These are phyloP conservation scores for Naegleria lovaniensis DNA, from an alignment of 208 protist genomes.

Conservation along the genomic window DNA sequence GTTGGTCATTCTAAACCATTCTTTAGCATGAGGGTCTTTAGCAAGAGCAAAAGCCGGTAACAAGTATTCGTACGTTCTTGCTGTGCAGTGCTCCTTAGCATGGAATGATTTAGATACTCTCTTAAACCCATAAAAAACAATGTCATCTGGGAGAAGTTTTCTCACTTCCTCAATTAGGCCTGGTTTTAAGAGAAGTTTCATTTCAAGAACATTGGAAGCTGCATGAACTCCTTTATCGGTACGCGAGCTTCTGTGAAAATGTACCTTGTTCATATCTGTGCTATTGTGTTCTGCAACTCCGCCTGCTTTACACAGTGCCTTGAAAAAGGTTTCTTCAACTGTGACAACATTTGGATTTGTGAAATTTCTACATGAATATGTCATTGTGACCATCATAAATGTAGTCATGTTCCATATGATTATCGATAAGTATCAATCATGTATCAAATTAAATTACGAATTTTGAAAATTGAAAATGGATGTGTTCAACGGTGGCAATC, in stretches of 20 bases:
- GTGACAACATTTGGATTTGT: background rate
- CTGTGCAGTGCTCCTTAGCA: background rate
- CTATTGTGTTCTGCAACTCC: background rate
- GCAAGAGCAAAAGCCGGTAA: background rate
- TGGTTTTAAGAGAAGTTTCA: background rate
- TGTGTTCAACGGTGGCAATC: too few relatives aligned
- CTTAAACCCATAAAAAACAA: background rate
- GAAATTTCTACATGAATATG: background rate
- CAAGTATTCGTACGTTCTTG: conserved; percentile 14
- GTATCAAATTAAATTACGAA: too few relatives aligned
- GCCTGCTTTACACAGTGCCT: background rate
- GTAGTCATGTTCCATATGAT: too few relatives aligned
- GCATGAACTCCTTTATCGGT: conserved; percentile 24
- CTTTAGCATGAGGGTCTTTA: background rate
- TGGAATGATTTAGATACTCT: background rate
- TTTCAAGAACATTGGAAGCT: background rate
- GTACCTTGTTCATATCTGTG: background rate
- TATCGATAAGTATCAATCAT: too few relatives aligned
- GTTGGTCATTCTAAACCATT: background rate
- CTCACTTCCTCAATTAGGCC: background rate
- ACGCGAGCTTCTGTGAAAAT: background rate
- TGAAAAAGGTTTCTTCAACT: background rate
- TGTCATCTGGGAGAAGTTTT: background rate
- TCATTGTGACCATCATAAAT: too few relatives aligned
- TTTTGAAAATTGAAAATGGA: too few relatives aligned